Evolutionary conservation across 2,329 filamentous ascomycete genomes (phyloP), one percentile per base, ranked within the genome.

Genomic region (Nemania serpens): DNA sequence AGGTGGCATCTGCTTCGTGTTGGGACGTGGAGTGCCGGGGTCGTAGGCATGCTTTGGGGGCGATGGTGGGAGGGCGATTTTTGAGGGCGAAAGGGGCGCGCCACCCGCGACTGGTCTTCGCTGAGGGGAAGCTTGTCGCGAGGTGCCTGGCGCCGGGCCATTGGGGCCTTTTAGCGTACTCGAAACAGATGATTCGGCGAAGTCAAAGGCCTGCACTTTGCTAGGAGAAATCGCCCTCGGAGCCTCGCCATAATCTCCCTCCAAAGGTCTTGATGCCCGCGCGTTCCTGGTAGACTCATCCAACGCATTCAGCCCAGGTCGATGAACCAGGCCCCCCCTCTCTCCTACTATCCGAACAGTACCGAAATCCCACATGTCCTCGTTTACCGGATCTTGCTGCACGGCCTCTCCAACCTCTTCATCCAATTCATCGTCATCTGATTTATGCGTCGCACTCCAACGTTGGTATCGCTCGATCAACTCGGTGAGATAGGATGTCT

Each of bases 311-410:
- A 86, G 79, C 2, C 88, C 88, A 0, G 82, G 82, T 48, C 86
- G 78, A 47, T 77, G 78, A 7, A 84, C 71, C 1, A 85, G 72
- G 33, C 82, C 83, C 62, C 88, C 87, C 29, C 86, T 83, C 55
- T 88, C 86, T 34, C 84, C 85, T n/a, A 89, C 88, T 5, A 96
- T 88, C 58, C 93, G 85, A 54, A 99, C 91, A 0, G 95, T 99
- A 45, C 95, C 95, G 79, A 99, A 99, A 75, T 99, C 95, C 95
- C 95, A 99, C 73, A 98, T 86, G 74, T 98, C 95, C 74, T 97
- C 91, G 63, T 89, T 83, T 7, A 85, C 79, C 17, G 78, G 78
- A 65, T 81, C 77, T 36, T 90, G 84, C 59, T 88, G 83, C 1
- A 80, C 76, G n/a, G 77, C 77, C 12, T 81, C 78, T 48, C 85